Base-by-base conservation (phyloP, 2,329 filamentous ascomycete genomes). In the Fusarium longipes region DNA sequence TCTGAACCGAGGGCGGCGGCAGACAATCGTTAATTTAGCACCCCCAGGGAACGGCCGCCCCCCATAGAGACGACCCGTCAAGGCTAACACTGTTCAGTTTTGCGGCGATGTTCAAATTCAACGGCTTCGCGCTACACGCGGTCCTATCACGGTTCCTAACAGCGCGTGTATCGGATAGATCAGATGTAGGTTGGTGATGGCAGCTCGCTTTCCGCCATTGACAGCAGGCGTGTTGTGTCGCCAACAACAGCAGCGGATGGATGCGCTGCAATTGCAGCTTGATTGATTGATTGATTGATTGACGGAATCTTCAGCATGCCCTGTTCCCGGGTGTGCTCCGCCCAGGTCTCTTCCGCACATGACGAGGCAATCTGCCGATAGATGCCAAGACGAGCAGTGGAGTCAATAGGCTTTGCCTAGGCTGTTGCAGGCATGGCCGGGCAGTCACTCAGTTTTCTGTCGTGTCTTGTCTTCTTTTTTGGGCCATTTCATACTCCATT, bases 121-220 rank as follows among this genome's bases (percentile, higher is more conserved):
- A 63, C 57, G 63, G 63, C 48, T 32, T 58, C 64, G 44, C 64
- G 51, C 48, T 67, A 67, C 63, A 53, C 57, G 64, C 63, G 63
- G 63, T 44, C 51, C 45, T 67, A 62, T 63, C 58, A 65, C 27
- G 40, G 25, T 43, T 51, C 48, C 33, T 29, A 50, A 50, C 48
- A 67, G 36, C 57, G 52, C 58, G 50, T 53, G 43, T 63, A 57
- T 57, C 47, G 44, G 22, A 33, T 48, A 36, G 42, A 33, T 22
- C 25, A 25, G 12, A 36, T 60, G 47, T 32, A 25, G 49, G 64
- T 47, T 50, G 45, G 44, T 36, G 48, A 45, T 52, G 24, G 8
- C 17, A 18, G 14, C 45, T 44, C 20, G 43, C 30, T 39, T 27
- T 52, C 15, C 25, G 36, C 11, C 24, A 27, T 43, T 14, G 33